These are phyloP conservation scores for Aureobasidium sp. DNA, from an alignment of 2,329 filamentous ascomycete genomes.

Conservation along the genomic window DNA sequence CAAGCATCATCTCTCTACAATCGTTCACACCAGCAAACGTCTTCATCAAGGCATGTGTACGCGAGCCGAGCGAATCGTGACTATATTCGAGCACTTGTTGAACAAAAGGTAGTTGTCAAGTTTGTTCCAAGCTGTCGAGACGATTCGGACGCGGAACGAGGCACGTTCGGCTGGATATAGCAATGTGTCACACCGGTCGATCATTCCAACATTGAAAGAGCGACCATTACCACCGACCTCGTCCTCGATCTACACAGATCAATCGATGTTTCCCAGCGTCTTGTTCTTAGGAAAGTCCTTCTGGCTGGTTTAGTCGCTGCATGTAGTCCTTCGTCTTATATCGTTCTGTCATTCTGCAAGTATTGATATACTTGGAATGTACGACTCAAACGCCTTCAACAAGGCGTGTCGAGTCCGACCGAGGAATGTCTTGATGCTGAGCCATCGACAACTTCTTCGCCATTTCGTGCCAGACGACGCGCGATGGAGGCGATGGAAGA, in stretches of 20 bases:
- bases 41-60: neutral
- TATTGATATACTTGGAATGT: neutral
- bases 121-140: neutral
- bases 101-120: neutral
- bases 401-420: neutral
- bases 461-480: slow-evolving; percentile 11
- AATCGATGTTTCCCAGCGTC: neutral
- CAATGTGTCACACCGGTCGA: neutral
- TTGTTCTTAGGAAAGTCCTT: neutral
- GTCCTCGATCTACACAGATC: neutral
- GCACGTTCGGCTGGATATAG: neutral
- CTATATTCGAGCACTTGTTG: neutral
- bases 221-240: neutral
- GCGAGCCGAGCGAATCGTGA: too few species aligned
- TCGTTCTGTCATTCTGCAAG: neutral
- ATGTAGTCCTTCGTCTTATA: neutral
- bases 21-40: neutral
- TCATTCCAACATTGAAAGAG: neutral
- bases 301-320: neutral
- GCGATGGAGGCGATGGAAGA: slow-evolving; percentile 7
- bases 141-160: neutral
- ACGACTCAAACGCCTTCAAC: slow-evolving; percentile 2
- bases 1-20: neutral
- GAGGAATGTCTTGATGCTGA: neutral
- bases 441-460: slow-evolving; percentile 14